Percentiles rank a stretch among this genome's conserved stretches.
Conservation (phyloP, 208 protist genomes). For the Leishmania martiniquensis region DNA sequence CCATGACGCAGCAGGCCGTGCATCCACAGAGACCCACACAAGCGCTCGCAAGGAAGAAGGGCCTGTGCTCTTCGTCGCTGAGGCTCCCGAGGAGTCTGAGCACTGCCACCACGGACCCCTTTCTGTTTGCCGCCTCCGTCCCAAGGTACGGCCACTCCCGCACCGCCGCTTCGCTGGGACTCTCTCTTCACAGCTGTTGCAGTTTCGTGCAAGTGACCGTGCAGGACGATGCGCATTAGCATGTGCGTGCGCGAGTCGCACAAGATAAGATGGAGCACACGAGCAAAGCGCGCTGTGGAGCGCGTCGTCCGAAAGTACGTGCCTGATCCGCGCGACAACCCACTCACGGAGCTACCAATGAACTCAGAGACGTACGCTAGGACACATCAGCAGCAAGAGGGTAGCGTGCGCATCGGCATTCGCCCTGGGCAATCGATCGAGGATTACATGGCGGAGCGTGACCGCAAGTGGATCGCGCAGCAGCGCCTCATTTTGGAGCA, state of each 20-base stretch:
- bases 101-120: background rate
- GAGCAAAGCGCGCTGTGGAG: conserved; percentile 60
- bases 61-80: background rate
- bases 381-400: conserved; percentile 74
- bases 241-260: conserved; percentile 11
- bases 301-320: conserved; percentile 70
- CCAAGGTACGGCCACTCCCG: background rate
- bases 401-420: conserved; percentile 78
- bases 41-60: background rate
- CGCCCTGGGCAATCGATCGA: conserved; percentile 84
- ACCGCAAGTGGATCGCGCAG: conserved; percentile 70
- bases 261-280: conserved; percentile 55
- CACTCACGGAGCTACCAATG: conserved; percentile 80
- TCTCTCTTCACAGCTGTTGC: background rate
- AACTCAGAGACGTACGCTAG: conserved; percentile 63
- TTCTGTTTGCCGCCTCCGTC: background rate
- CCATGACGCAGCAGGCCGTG: background rate
- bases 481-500: conserved; percentile 42
- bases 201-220: background rate
- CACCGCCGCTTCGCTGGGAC: background rate
- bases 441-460: conserved; percentile 88
- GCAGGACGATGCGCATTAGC: conserved; percentile 10
- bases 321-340: conserved; percentile 81
- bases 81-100: no score
- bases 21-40: background rate